Evolutionary conservation across 106 monocot species (phyloP).

Genomic region (Alisma plantagoaquatica): DNA sequence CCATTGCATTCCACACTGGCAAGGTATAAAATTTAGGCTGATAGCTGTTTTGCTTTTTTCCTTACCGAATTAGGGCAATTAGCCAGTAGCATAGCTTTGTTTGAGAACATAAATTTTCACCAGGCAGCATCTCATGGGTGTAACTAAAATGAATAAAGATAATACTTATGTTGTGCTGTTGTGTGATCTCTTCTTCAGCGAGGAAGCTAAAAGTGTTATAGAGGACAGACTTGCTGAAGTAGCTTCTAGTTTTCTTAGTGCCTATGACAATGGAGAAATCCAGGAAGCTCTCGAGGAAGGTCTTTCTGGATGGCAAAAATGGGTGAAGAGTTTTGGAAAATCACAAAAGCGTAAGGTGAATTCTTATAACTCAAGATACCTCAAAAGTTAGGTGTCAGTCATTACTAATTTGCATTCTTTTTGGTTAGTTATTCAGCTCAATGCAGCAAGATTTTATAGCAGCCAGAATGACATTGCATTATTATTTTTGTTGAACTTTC

Average conservation of each 20-base stretch:
- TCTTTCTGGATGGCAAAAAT: slow-evolving; percentile 82
- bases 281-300: slow-evolving; percentile 76
- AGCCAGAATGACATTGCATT: not conserved
- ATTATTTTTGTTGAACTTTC: no score
- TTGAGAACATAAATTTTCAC: no score
- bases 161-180: no score
- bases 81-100: no score
- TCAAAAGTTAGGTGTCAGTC: not conserved
- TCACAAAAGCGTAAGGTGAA: slow-evolving; percentile 75
- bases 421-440: not conserved
- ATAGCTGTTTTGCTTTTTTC: not conserved
- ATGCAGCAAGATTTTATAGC: not conserved
- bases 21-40: slow-evolving; percentile 30
- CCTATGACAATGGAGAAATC: slow-evolving; percentile 78
- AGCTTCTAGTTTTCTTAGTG: slow-evolving; percentile 53
- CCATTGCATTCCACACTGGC: slow-evolving; percentile 64
- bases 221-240: slow-evolving; percentile 83
- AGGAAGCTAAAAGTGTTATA: slow-evolving; percentile 65
- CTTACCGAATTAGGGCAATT: no score
- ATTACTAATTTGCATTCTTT: not conserved
- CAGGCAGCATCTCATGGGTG: no score
- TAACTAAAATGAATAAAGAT: no score
- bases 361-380: not conserved
- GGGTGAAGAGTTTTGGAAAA: slow-evolving; percentile 98
- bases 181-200: slow-evolving; percentile 46